Evolutionary conservation across 257 asterid genomes (phyloP).

Genomic region (Solanum arcanum): DNA sequence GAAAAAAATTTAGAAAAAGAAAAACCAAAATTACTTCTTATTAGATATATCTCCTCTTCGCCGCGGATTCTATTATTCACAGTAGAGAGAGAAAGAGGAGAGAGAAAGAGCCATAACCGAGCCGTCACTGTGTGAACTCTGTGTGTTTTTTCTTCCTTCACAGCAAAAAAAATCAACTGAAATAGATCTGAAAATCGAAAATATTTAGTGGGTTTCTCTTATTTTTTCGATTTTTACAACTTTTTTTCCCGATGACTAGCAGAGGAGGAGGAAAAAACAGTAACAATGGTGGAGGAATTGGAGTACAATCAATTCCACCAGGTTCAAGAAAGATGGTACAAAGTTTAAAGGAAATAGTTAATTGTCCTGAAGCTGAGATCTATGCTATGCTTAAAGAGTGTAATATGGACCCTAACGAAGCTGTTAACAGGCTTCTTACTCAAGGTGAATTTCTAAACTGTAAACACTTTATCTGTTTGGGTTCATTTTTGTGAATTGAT

Average conservation of each 20-base stretch:
- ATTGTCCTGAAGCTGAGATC: slow-evolving; percentile 79
- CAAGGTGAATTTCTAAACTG: slow-evolving; percentile 20
- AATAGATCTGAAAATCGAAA: background rate
- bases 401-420: slow-evolving; percentile 94
- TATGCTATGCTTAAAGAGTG: slow-evolving; percentile 79
- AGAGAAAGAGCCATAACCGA: background rate
- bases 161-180: background rate
- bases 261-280: background rate
- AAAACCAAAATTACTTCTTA: background rate
- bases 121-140: background rate
- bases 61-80: background rate
- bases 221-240: background rate
- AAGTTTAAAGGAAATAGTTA: slow-evolving; percentile 83
- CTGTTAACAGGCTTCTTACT: slow-evolving; percentile 63
- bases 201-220: background rate
- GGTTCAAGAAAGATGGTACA: slow-evolving; percentile 66
- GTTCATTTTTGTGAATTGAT: background rate
- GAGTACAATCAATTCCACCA: slow-evolving; percentile 30
- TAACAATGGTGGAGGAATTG: background rate
- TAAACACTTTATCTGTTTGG: background rate
- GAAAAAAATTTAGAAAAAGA: too few species aligned
- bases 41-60: background rate
- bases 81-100: background rate
- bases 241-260: background rate
- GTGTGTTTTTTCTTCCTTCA: background rate